These are phyloP conservation scores for Artemisia argyi DNA, from an alignment of 129 eudicot genomes.

Conservation along the genomic window DNA sequence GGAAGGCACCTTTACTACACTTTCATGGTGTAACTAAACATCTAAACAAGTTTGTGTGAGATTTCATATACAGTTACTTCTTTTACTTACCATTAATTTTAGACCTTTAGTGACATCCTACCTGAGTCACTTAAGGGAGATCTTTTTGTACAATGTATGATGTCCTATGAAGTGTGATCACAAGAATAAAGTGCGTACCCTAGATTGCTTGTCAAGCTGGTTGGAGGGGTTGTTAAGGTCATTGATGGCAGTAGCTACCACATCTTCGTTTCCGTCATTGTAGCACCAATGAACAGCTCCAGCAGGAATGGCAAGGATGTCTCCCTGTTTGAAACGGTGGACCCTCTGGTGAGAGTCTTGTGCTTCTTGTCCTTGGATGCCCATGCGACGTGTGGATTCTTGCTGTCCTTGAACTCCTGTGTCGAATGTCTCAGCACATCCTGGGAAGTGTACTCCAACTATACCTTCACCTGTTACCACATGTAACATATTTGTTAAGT, in stretches of 20 bases:
- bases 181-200: slow-evolving; percentile 34
- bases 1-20: too few species aligned
- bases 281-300: slow-evolving; percentile 78
- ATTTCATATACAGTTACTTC: too few species aligned
- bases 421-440: slow-evolving; percentile 74
- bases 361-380: slow-evolving; percentile 8
- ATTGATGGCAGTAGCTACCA: slow-evolving; percentile 48
- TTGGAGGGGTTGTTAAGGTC: slow-evolving; percentile 77
- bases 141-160: background rate
- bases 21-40: too few species aligned
- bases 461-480: slow-evolving; percentile 58
- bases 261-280: slow-evolving; percentile 63
- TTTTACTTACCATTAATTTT: too few species aligned
- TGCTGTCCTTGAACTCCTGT: slow-evolving; percentile 38
- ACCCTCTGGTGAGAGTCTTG: slow-evolving; percentile 67
- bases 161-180: background rate
- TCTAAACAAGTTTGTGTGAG: too few species aligned
- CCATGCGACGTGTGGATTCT: slow-evolving; percentile 21
- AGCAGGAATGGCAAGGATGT: slow-evolving; percentile 65
- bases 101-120: too few species aligned
- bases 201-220: slow-evolving; percentile 66
- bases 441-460: slow-evolving; percentile 56
- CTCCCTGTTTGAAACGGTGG: slow-evolving; percentile 62
- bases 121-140: too few species aligned
- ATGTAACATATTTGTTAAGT: background rate